These are phyloP conservation scores for Aspergillus cavernicola DNA, from an alignment of 495 filamentous ascomycete genomes.

Conservation along the genomic window DNA sequence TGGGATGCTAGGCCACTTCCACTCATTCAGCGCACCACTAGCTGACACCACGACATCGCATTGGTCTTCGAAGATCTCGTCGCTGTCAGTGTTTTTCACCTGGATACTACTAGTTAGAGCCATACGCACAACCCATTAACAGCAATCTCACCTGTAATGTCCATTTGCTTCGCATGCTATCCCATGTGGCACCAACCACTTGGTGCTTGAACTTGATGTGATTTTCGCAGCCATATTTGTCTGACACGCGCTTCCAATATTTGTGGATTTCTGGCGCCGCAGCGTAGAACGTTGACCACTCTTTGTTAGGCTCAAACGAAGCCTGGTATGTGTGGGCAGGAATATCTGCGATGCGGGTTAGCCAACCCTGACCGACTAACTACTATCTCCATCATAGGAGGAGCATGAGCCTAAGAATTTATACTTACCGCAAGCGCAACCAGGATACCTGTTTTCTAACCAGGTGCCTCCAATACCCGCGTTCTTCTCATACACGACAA, in stretches of 20 bases:
- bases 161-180: constrained; percentile 43
- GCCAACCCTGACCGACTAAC: not conserved
- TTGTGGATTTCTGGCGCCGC: constrained; percentile 52
- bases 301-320: constrained; percentile 50
- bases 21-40: constrained; percentile 53
- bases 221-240: constrained; percentile 40
- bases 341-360: constrained; percentile 23
- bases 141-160: constrained; percentile 32
- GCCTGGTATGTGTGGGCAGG: constrained; percentile 49
- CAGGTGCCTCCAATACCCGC: constrained; percentile 67
- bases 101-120: constrained; percentile 1
- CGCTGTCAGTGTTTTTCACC: constrained; percentile 40
- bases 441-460: constrained; percentile 69
- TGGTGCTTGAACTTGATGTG: constrained; percentile 39
- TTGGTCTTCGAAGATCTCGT: constrained; percentile 35
- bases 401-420: not conserved
- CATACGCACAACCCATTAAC: not conserved
- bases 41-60: constrained; percentile 57
- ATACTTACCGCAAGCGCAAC: constrained; percentile 51
- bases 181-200: constrained; percentile 38
- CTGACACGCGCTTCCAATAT: constrained; percentile 48
- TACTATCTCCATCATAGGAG: not conserved
- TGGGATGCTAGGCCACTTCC: constrained; percentile 53
- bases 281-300: constrained; percentile 59
- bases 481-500: constrained; percentile 79